A percentile compares a stretch with the other conserved stretches of the same genome.
Conservation (phyloP, 2,329 filamentous ascomycete species). For the Macrophomina tecta region DNA sequence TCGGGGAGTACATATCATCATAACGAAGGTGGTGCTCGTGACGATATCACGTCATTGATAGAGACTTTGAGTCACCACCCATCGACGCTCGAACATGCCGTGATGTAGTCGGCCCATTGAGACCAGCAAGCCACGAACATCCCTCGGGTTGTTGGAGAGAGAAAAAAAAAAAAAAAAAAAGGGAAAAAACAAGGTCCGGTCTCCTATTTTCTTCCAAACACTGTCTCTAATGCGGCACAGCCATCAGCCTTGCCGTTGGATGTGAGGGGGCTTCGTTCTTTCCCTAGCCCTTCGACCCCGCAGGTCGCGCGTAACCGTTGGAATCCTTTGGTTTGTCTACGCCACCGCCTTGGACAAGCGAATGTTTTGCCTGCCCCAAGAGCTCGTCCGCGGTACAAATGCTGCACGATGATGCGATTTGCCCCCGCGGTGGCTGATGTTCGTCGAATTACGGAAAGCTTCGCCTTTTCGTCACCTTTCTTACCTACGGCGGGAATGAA, state of each 20-base stretch:
- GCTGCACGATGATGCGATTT: constrained; percentile 1
- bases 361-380: background rate
- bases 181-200: background rate
- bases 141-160: too few relatives aligned
- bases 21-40: background rate
- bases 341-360: background rate
- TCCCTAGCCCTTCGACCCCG: background rate
- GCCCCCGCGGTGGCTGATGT: background rate
- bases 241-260: background rate
- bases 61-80: constrained; percentile 1
- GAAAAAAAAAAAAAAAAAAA: too few relatives aligned
- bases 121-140: background rate
- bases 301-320: background rate
- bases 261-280: background rate
- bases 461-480: background rate
- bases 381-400: background rate
- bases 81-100: background rate
- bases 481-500: background rate
- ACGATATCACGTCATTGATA: background rate
- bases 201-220: background rate
- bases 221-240: background rate
- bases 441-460: too few relatives aligned
- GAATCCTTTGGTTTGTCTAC: background rate
- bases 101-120: constrained; percentile 1
- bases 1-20: background rate